A percentile compares a stretch with the other conserved stretches of the same genome.
Evolutionary conservation across 176 grass and related monocot species (phyloP).

Genomic region (Carex scoparia): DNA sequence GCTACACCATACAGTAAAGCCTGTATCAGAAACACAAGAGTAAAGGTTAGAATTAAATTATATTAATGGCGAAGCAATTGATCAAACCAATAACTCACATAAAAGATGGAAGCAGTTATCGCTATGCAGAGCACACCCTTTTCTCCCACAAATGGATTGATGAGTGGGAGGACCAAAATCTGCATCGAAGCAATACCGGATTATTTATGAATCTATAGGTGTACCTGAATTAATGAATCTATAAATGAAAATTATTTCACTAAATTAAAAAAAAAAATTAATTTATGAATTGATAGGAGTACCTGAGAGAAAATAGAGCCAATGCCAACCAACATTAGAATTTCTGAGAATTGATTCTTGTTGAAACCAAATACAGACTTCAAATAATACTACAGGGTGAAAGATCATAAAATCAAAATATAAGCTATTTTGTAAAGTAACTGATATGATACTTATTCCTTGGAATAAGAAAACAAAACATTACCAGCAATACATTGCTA

Average conservation of each 20-base stretch:
- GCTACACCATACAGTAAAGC: constrained; percentile 68
- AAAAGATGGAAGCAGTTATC: constrained; percentile 50
- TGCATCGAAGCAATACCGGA: constrained; percentile 10
- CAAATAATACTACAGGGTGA: constrained; percentile 62
- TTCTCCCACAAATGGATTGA: constrained; percentile 50
- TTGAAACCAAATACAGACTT: constrained; percentile 82
- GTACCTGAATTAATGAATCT: no score
- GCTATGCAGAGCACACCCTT: constrained; percentile 62
- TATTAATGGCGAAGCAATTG: neutral
- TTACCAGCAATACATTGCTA: constrained; percentile 67
- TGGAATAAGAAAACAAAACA: neutral
- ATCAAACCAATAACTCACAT: constrained; percentile 41
- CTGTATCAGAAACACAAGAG: constrained; percentile 23
- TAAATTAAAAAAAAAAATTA: neutral
- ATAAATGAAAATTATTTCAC: neutral
- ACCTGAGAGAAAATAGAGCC: constrained; percentile 90
- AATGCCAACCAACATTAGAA: constrained; percentile 74
- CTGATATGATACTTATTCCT: neutral
- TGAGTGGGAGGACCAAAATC: constrained; percentile 67
- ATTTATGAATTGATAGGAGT: neutral
- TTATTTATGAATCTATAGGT: neutral
- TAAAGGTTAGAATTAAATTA: neutral
- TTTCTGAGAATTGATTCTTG: constrained; percentile 86
- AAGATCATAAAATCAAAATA: neutral
- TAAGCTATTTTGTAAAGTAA: neutral